Evolutionary conservation across 148 eudicot species (phyloP).

Genomic region (Dysphania ambrosioides): DNA sequence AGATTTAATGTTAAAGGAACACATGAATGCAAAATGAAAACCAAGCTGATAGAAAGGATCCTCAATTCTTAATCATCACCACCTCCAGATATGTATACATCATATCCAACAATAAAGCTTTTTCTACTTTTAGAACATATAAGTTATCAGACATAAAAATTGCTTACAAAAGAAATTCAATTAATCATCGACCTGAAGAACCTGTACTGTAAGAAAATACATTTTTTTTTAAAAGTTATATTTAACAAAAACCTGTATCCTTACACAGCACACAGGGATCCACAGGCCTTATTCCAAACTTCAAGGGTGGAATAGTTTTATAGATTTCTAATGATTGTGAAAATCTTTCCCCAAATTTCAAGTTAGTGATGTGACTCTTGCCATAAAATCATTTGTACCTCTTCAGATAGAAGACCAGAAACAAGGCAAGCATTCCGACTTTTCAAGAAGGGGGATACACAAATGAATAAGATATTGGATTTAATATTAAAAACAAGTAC

Average conservation of each 20-base stretch:
- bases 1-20: not conserved
- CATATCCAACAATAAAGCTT: not conserved
- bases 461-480: not conserved
- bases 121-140: too few relatives aligned
- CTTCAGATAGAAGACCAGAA: not conserved
- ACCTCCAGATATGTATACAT: not conserved
- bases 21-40: not conserved
- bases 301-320: not conserved
- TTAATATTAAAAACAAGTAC: slow-evolving; percentile 9
- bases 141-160: not conserved
- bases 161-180: not conserved
- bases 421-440: not conserved
- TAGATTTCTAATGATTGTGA: not conserved
- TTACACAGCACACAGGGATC: not conserved
- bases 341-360: not conserved
- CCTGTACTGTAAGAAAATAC: not conserved
- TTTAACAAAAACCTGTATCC: too few relatives aligned
- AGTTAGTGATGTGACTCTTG: not conserved
- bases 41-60: not conserved
- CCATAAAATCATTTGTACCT: not conserved
- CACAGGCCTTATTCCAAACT: not conserved
- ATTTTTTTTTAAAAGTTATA: not conserved
- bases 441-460: not conserved
- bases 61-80: not conserved
- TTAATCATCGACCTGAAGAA: not conserved